Conservation (phyloP, 495 filamentous ascomycete genomes). For the Penicillium canescens region DNA sequence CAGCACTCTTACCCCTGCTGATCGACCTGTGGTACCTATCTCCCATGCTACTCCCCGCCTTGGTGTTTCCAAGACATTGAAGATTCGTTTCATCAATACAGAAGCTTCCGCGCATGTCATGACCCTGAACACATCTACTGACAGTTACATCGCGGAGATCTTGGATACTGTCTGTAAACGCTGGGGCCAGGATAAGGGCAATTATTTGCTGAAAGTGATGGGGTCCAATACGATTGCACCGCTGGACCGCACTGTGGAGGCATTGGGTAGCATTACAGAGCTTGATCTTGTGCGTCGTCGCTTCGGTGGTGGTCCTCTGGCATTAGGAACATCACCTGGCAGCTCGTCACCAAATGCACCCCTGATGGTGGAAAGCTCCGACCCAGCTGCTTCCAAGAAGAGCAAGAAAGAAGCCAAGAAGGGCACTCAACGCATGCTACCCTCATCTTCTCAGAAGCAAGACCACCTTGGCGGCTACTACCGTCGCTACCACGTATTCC, state of each 20-base stretch:
- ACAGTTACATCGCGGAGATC: slow-evolving; percentile 93
- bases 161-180: slow-evolving; percentile 88
- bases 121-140: slow-evolving; percentile 82
- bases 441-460: slow-evolving; percentile 77
- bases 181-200: slow-evolving; percentile 84
- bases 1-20: slow-evolving; percentile 58
- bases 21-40: slow-evolving; percentile 56
- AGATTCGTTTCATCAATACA: slow-evolving; percentile 78
- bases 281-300: slow-evolving; percentile 86
- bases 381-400: slow-evolving; percentile 54
- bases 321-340: slow-evolving; percentile 75
- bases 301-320: slow-evolving; percentile 78
- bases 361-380: slow-evolving; percentile 53
- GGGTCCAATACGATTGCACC: slow-evolving; percentile 81
- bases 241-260: slow-evolving; percentile 85
- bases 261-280: slow-evolving; percentile 78
- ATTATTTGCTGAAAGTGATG: slow-evolving; percentile 84
- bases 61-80: slow-evolving; percentile 82
- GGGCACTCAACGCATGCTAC: slow-evolving; percentile 57
- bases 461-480: slow-evolving; percentile 71
- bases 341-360: slow-evolving; percentile 79
- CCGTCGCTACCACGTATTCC: slow-evolving; percentile 85
- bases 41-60: slow-evolving; percentile 64
- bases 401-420: slow-evolving; percentile 75
- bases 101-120: slow-evolving; percentile 61